Conservation (phyloP, 2,329 filamentous ascomycete species). For the Botrytis aclada region DNA sequence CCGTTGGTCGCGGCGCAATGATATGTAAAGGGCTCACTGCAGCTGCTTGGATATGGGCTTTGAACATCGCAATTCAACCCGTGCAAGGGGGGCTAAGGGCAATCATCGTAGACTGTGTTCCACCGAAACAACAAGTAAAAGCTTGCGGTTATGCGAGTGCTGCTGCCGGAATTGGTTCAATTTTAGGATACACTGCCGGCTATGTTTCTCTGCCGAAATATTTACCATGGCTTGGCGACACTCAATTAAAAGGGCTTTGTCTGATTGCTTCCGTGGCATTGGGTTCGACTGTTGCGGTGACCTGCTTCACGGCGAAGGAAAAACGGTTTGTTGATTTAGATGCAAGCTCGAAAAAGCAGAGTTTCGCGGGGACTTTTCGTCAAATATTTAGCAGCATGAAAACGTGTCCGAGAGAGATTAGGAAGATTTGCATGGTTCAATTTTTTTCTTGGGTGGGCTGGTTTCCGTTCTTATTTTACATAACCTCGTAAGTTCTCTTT, state of each 20-base stretch:
- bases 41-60: conserved; percentile 30
- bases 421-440: conserved; percentile 31
- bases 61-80: conserved; percentile 38
- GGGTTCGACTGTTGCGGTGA: conserved; percentile 21
- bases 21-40: conserved; percentile 21
- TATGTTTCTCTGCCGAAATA: conserved; percentile 27
- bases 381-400: conserved; percentile 15
- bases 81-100: conserved; percentile 38
- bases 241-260: conserved; percentile 32
- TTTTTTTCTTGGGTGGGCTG: conserved; percentile 39
- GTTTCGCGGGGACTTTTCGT: not conserved
- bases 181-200: conserved; percentile 36
- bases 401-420: conserved; percentile 17
- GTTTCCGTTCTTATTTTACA: conserved; percentile 41
- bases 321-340: conserved; percentile 13
- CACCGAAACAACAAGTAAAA: conserved; percentile 34
- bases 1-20: not conserved
- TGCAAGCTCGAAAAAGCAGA: not conserved
- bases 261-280: conserved; percentile 26
- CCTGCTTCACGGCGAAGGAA: conserved; percentile 19
- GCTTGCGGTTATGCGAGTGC: conserved; percentile 37
- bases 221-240: conserved; percentile 21
- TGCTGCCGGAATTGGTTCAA: conserved; percentile 36
- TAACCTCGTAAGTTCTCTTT: conserved; percentile 31
- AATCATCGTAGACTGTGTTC: conserved; percentile 38